Evolutionary conservation across 176 grass and related monocot species (phyloP).

Genomic region (Carex scoparia): DNA sequence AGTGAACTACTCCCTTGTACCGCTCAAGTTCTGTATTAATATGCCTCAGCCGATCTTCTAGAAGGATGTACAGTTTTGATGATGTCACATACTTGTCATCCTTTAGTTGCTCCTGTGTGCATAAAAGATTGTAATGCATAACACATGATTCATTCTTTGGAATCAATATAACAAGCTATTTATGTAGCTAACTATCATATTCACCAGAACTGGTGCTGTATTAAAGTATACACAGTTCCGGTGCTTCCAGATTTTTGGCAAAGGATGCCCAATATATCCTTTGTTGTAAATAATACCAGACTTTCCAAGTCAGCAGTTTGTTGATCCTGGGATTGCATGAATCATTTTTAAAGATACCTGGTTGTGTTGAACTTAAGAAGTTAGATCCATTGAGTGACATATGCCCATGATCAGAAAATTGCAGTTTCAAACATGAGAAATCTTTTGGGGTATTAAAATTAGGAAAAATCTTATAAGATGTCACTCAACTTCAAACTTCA

Average conservation of each 20-base stretch:
- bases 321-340: conserved; percentile 3
- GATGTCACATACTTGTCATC: conserved; percentile 64
- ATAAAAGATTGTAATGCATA: not conserved
- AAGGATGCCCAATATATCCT: not conserved
- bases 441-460: not conserved
- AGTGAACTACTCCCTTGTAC: conserved; percentile 61
- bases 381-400: not conserved
- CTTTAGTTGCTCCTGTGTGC: conserved; percentile 68
- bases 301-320: not conserved
- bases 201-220: not conserved
- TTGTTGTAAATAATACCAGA: not conserved
- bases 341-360: not conserved
- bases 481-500: not conserved
- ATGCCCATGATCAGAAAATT: not conserved
- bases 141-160: not conserved
- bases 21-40: conserved; percentile 70
- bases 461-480: not conserved
- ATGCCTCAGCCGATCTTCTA: conserved; percentile 68
- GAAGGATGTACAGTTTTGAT: conserved; percentile 66
- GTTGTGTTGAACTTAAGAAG: not conserved
- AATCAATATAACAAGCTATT: not conserved
- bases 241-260: not conserved
- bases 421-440: not conserved
- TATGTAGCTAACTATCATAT: not conserved
- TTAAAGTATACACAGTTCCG: not conserved